These are phyloP conservation scores for Claviceps pusilla DNA, from an alignment of 2,329 filamentous ascomycete genomes.

Conservation along the genomic window DNA sequence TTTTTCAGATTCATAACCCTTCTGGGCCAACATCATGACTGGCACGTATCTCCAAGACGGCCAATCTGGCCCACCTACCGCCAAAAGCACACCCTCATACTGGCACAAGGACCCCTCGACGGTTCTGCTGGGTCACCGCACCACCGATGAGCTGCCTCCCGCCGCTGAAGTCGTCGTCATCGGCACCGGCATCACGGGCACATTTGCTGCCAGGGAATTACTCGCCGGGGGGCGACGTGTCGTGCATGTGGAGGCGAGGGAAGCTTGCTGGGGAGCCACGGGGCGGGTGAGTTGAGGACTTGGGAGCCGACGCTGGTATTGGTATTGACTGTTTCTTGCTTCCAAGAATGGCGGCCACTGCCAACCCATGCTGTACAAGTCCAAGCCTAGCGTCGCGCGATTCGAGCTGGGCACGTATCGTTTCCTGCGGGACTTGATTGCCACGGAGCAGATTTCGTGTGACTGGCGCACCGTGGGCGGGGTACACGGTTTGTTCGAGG, in stretches of 20 bases:
- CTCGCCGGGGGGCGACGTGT: slow-evolving; percentile 38
- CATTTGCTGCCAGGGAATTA: slow-evolving; percentile 52
- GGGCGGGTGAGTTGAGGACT: slow-evolving; percentile 43
- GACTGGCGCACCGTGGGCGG: slow-evolving; percentile 52
- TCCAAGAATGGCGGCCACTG: slow-evolving; percentile 55
- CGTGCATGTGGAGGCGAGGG: slow-evolving; percentile 61
- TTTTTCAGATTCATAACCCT: no score
- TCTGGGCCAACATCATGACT: slow-evolving; percentile 14
- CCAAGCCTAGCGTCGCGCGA: slow-evolving; percentile 42
- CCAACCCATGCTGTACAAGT: slow-evolving; percentile 53
- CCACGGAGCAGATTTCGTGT: slow-evolving; percentile 45
- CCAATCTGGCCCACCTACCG: slow-evolving; percentile 43
- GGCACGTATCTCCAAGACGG: slow-evolving; percentile 15
- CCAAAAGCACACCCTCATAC: slow-evolving; percentile 49
- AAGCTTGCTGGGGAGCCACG: slow-evolving; percentile 72
- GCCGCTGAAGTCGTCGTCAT: slow-evolving; percentile 55
- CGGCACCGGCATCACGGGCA: slow-evolving; percentile 63
- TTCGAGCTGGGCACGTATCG: slow-evolving; percentile 61
- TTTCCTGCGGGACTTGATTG: slow-evolving; percentile 43
- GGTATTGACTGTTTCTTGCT: no score
- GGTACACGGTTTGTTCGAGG: slow-evolving; percentile 47
- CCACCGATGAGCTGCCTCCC: slow-evolving; percentile 46
- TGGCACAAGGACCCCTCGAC: slow-evolving; percentile 58
- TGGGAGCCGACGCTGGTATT: neutral
- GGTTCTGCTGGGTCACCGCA: slow-evolving; percentile 50